Percentiles rank a stretch among this genome's conserved stretches.
Conservation (phyloP, 2,329 filamentous ascomycete genomes). For the Stachybotrys chlorohalonatus region DNA sequence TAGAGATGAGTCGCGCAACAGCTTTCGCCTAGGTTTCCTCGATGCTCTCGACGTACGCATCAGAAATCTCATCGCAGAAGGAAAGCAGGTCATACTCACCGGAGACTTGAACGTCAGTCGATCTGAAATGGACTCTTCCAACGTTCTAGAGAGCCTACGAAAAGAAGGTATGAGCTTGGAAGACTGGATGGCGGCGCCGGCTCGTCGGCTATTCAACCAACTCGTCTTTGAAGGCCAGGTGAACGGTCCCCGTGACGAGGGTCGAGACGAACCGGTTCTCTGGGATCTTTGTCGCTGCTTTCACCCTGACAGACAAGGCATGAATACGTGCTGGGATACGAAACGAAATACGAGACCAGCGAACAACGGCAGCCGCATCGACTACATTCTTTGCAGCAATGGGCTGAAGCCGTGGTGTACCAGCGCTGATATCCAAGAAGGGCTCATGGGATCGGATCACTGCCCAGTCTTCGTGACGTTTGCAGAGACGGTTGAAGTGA, state of each 20-base stretch:
- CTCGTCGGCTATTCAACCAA: slow-evolving; percentile 75
- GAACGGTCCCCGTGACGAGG: slow-evolving; percentile 55
- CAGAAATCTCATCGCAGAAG: slow-evolving; percentile 69
- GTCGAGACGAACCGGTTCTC: slow-evolving; percentile 61
- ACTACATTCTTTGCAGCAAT: slow-evolving; percentile 80
- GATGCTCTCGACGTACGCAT: slow-evolving; percentile 73
- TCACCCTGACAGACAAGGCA: slow-evolving; percentile 69
- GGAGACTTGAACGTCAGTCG: slow-evolving; percentile 81
- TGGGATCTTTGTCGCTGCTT: slow-evolving; percentile 80
- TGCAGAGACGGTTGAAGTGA: slow-evolving; percentile 50
- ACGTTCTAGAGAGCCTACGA: slow-evolving; percentile 59
- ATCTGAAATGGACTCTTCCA: slow-evolving; percentile 66
- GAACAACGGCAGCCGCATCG: slow-evolving; percentile 87
- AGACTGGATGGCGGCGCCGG: slow-evolving; percentile 64
- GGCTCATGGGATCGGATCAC: slow-evolving; percentile 89
- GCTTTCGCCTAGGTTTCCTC: slow-evolving; percentile 75
- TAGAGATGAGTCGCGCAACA: slow-evolving; percentile 72
- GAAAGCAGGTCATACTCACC: slow-evolving; percentile 76
- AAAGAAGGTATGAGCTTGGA: slow-evolving; percentile 61
- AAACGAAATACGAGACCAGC: slow-evolving; percentile 92
- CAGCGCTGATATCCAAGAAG: slow-evolving; percentile 82
- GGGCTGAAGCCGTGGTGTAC: slow-evolving; percentile 73
- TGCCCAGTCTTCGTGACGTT: slow-evolving; percentile 82
- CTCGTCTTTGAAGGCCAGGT: slow-evolving; percentile 68
- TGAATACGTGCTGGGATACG: slow-evolving; percentile 98